phyloP scores from a whole-genome alignment of 1,284 basidiomycete genomes.

The Thelephora terrestris region DNA sequence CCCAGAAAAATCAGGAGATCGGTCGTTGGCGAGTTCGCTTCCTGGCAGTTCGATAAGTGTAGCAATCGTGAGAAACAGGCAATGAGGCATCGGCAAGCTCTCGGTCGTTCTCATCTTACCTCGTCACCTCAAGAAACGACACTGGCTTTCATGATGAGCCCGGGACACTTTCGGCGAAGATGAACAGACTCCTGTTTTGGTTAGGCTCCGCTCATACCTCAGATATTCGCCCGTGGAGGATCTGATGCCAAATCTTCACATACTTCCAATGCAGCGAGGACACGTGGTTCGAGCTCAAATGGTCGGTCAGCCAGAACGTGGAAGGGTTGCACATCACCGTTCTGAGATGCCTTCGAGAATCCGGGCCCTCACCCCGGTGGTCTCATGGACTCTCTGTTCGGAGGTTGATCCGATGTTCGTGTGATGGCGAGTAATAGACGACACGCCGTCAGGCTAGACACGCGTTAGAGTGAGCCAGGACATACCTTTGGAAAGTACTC shows the following conservation, averaged over 20 bases:
- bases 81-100: no score
- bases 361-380: constrained; percentile 56
- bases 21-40: no score
- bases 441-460: constrained; percentile 72
- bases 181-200: background rate
- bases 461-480: constrained; percentile 59
- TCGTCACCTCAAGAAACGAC: constrained; percentile 53
- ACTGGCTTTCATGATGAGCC: constrained; percentile 39
- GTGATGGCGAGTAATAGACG: constrained; percentile 29
- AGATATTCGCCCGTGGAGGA: constrained; percentile 76
- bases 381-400: constrained; percentile 85
- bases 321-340: constrained; percentile 72
- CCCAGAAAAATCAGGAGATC: no score
- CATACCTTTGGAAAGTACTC: constrained; percentile 63
- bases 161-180: background rate
- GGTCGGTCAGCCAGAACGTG: constrained; percentile 85
- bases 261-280: constrained; percentile 74
- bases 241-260: constrained; percentile 80
- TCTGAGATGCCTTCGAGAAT: constrained; percentile 28
- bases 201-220: constrained; percentile 75
- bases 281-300: constrained; percentile 50
- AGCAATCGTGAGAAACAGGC: no score
- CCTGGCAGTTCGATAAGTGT: no score
- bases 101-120: constrained; percentile 1
- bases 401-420: constrained; percentile 24